Evolutionary conservation across 352 stramenopile species (phyloP), one percentile per base, ranked within the genome.

Genomic region (Phytophthora tubulina): DNA sequence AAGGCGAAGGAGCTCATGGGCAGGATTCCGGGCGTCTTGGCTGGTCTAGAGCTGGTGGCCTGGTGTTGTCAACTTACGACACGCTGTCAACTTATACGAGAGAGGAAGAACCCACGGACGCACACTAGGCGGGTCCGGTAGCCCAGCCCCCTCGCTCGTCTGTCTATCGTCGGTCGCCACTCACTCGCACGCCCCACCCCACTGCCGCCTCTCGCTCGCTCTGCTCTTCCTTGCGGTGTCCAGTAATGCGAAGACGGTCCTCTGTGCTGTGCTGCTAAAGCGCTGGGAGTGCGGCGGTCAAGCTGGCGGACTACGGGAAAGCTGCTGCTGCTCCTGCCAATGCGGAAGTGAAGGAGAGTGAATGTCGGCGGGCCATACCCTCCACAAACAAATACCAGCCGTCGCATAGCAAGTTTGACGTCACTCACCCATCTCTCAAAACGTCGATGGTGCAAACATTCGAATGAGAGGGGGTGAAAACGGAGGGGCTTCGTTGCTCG

Each of bases 1-100:
- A 86, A 80, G 44, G 80, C 67, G 50, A 92, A 81, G 13, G 81
- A 74, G 55, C 71, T 83, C 69, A 92, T 92, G 53, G 64, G 9
- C 45, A 57, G 38, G 38, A 65, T 52, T 35, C 21, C 42, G 51
- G 51, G 44, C 59, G 51, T 69, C 55, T 46, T 54, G 54, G 11
- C 31, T 59, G 42, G 6, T 30, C 4, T 52, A 14, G 48, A 45
- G 30, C 44, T 11, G 13, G 27, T 39, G 17, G 3, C 42, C 41
- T n/a, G 48, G 50, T 17, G 1, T 30, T 63, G 49, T 58, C 54
- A 60, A 51, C 54, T 60, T 57, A 70, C 13, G 41, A 35, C 6
- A 17, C 30, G 33, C 10, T 57, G 41, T 48, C 55, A 59, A 39
- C 54, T 42, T 54, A 44, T 49, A 21, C 39, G 17, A 54, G 38